These are phyloP conservation scores for Apiospora kogelbergensis DNA, from an alignment of 2,329 filamentous ascomycete species.

Conservation along the genomic window DNA sequence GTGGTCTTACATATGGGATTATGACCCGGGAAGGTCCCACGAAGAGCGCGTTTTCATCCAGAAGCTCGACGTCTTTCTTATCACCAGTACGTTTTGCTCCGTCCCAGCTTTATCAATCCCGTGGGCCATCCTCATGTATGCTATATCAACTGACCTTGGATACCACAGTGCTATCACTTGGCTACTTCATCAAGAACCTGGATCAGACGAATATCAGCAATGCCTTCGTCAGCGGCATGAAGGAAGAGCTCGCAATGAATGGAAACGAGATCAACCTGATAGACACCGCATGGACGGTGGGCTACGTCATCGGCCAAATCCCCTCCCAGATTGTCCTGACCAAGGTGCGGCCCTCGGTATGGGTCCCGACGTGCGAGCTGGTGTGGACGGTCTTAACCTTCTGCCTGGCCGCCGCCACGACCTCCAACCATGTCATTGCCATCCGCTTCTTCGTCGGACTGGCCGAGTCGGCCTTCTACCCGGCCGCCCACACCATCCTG, in stretches of 20 bases:
- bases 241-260: conserved; percentile 23
- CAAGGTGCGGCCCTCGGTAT: background rate
- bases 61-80: conserved; percentile 24
- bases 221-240: conserved; percentile 33
- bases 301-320: conserved; percentile 8
- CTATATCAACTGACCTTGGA: background rate
- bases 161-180: conserved; percentile 20
- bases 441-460: conserved; percentile 33
- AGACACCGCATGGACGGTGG: conserved; percentile 7
- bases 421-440: conserved; percentile 10
- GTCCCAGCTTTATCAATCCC: background rate
- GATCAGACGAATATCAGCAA: conserved; percentile 22
- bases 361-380: conserved; percentile 10
- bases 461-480: conserved; percentile 28
- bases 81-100: conserved; percentile 13
- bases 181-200: conserved; percentile 27
- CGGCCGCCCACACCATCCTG: conserved; percentile 26
- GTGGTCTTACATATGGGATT: conserved; percentile 26
- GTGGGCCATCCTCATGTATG: background rate
- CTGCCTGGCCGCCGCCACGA: conserved; percentile 2
- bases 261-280: conserved; percentile 12
- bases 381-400: conserved; percentile 9
- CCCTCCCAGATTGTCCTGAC: conserved; percentile 10
- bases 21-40: conserved; percentile 21
- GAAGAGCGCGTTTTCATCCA: conserved; percentile 24